A percentile compares a stretch with the other conserved stretches of the same genome.
These are phyloP conservation scores for Vanrija sp. DNA, from an alignment of 1,284 basidiomycete species.

Conservation along the genomic window DNA sequence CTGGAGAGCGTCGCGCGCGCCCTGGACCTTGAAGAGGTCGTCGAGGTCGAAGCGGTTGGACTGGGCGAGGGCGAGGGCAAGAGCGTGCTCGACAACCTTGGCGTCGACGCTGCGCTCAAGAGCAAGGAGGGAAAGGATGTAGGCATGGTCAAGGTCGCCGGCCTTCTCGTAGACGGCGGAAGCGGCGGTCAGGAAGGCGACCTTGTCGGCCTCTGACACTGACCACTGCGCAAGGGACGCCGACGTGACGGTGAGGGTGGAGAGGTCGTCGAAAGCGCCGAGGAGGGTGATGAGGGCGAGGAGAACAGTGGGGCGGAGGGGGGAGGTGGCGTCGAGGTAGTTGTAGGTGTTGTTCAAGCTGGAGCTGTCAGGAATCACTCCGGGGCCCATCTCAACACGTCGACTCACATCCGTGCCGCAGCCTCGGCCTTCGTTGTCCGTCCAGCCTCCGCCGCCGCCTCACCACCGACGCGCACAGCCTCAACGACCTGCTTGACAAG, in stretches of 20 bases:
- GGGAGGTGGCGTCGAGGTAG: constrained; percentile 64
- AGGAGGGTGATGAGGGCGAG: constrained; percentile 61
- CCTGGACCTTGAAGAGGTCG: constrained; percentile 56
- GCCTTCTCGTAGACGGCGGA: constrained; percentile 60
- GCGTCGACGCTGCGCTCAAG: constrained; percentile 55
- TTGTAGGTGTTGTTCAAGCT: constrained; percentile 89
- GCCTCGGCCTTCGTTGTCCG: constrained; percentile 36
- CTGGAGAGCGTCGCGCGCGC: constrained; percentile 30
- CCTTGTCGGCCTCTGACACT: constrained; percentile 63
- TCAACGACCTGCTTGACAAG: constrained; percentile 35
- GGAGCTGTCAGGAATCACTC: background rate
- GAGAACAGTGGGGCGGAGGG: constrained; percentile 65
- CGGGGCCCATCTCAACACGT: too few relatives aligned
- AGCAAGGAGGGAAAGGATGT: constrained; percentile 52
- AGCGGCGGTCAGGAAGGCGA: constrained; percentile 64
- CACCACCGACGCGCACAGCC: constrained; percentile 38
- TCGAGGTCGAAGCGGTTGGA: constrained; percentile 75
- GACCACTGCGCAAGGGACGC: constrained; percentile 69
- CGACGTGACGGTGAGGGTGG: constrained; percentile 62
- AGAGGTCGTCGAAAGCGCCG: constrained; percentile 56
- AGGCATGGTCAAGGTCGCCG: constrained; percentile 55
- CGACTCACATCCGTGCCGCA: constrained; percentile 43
- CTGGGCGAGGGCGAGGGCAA: constrained; percentile 61
- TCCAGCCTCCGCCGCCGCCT: constrained; percentile 29
- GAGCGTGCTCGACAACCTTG: constrained; percentile 36